Percentiles rank a stretch among this genome's conserved stretches.
These are phyloP conservation scores for Xenoacremonium recifei DNA, from an alignment of 2,329 filamentous ascomycete genomes.

Conservation along the genomic window DNA sequence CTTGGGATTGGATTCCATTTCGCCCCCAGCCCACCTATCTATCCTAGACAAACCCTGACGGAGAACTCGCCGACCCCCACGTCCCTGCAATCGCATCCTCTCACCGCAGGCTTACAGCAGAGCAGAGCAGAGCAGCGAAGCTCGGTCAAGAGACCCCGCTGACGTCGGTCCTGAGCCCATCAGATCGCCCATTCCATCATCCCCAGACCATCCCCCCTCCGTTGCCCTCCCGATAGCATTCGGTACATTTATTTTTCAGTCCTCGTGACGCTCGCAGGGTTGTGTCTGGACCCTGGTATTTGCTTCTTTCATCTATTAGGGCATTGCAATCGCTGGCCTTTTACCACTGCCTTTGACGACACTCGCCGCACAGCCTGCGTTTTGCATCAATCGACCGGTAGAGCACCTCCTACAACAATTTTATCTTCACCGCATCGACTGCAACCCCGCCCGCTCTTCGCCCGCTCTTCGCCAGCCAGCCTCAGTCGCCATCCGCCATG, in stretches of 20 bases:
- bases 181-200: background rate
- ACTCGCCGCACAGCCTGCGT: too few relatives aligned
- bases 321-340: too few relatives aligned
- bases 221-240: background rate
- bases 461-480: constrained; percentile 8
- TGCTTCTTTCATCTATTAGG: background rate
- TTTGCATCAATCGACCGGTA: too few relatives aligned
- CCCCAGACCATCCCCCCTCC: background rate
- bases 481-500: constrained; percentile 19
- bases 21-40: too few relatives aligned
- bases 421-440: background rate
- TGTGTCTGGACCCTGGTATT: background rate
- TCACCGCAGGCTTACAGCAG: too few relatives aligned
- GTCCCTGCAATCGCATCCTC: too few relatives aligned
- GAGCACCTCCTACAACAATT: too few relatives aligned
- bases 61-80: too few relatives aligned
- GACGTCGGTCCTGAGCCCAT: background rate
- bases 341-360: too few relatives aligned
- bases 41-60: too few relatives aligned
- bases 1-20: too few relatives aligned
- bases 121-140: too few relatives aligned
- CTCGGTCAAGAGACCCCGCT: background rate
- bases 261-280: background rate
- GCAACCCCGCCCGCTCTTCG: constrained; percentile 3
- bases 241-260: background rate